Percentiles rank a stretch among this genome's conserved stretches.
phyloP scores from a whole-genome alignment of 2,329 filamentous ascomycete genomes.

The Beauveria pseudobassiana region DNA sequence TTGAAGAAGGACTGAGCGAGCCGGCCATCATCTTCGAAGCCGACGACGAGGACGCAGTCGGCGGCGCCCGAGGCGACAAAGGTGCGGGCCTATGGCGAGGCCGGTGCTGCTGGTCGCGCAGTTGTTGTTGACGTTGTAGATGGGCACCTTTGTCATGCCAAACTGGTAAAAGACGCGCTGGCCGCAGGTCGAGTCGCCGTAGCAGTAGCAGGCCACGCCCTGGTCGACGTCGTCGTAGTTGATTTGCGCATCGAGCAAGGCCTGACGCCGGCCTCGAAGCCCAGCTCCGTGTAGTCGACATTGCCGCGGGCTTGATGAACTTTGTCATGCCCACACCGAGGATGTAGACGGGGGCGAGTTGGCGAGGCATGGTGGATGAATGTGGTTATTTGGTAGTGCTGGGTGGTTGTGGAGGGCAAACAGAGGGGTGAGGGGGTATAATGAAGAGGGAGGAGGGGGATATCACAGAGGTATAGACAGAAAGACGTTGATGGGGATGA shows the following conservation, averaged over 20 bases:
- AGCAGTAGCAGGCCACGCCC: constrained; percentile 95
- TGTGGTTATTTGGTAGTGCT: not conserved
- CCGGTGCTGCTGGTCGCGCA: constrained; percentile 94
- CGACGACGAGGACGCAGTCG: constrained; percentile 84
- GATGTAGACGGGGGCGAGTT: constrained; percentile 63
- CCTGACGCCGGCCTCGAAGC: constrained; percentile 86
- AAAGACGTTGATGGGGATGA: constrained; percentile 2
- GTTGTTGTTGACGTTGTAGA: constrained; percentile 99
- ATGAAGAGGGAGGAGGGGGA: not conserved
- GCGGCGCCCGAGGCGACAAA: constrained; percentile 73
- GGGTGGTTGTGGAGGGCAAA: not conserved
- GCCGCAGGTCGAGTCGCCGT: constrained; percentile 89
- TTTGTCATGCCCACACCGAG: constrained; percentile 98
- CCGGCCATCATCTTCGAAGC: constrained; percentile 98
- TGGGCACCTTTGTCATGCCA: constrained; percentile 91
- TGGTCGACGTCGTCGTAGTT: constrained; percentile 95
- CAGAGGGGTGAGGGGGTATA: not conserved
- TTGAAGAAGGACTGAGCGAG: constrained; percentile 79
- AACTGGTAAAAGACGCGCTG: constrained; percentile 99
- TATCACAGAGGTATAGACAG: not conserved
- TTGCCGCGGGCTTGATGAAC: constrained; percentile 94
- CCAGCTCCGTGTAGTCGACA: constrained; percentile 89
- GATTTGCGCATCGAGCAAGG: constrained; percentile 78
- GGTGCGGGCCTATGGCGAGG: constrained; percentile 71
- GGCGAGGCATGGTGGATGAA: constrained; percentile 35